Evolutionary conservation across 2,329 filamentous ascomycete genomes (phyloP).

Genomic region (Penicillium oxalicum): DNA sequence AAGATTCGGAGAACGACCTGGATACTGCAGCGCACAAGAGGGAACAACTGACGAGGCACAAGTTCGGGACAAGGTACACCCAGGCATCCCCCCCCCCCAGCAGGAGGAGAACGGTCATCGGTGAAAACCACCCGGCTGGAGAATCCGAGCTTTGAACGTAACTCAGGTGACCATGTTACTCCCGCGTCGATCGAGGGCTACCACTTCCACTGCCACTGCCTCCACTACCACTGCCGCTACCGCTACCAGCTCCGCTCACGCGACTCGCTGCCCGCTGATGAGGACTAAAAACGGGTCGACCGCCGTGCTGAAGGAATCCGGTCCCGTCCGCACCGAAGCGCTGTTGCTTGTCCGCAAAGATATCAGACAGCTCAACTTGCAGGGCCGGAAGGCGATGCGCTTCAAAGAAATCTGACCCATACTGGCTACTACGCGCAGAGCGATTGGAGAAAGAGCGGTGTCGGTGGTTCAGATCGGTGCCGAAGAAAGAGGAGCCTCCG

Average conservation of each 20-base stretch:
- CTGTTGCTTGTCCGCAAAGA: constrained; percentile 26
- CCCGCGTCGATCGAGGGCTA: constrained; percentile 36
- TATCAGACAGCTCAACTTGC: constrained; percentile 29
- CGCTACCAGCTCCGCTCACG: constrained; percentile 44
- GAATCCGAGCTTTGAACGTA: background rate
- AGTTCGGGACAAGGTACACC: too few species aligned
- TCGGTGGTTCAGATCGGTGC: constrained; percentile 27
- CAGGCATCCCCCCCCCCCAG: too few species aligned
- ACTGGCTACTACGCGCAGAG: constrained; percentile 35
- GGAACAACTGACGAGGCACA: too few species aligned
- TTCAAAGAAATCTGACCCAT: constrained; percentile 30
- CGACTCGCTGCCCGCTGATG: constrained; percentile 42
- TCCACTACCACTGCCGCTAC: constrained; percentile 36
- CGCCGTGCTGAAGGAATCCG: constrained; percentile 31
- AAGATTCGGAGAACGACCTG: too few species aligned
- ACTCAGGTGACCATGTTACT: constrained; percentile 18
- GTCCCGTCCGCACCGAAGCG: constrained; percentile 29
- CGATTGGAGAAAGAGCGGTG: constrained; percentile 41
- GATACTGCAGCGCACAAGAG: too few species aligned
- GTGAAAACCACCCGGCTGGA: too few species aligned
- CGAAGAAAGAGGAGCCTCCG: constrained; percentile 26
- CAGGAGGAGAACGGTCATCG: too few species aligned
- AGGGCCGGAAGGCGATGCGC: constrained; percentile 25
- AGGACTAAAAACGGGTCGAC: constrained; percentile 33
- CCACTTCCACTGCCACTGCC: constrained; percentile 36